Base-by-base conservation (phyloP, 2,329 filamentous ascomycete species). In the Penicillium sclerotigenum region DNA sequence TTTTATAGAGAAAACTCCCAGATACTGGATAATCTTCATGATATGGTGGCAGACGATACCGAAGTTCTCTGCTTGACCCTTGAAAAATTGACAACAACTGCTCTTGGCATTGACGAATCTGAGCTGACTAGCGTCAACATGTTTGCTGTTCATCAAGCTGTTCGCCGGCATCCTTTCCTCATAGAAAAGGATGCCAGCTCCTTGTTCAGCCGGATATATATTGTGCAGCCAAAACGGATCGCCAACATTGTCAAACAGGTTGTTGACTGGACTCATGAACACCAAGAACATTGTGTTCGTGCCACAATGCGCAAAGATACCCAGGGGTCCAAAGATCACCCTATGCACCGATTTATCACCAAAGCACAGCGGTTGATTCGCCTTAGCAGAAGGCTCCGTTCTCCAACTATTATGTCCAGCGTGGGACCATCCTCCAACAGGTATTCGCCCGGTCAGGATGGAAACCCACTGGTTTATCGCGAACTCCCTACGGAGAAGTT, bases 231-330 rank as follows among this genome's bases (percentile, higher is more conserved):
- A 5, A 81, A 79, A 56, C 69, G 75, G 24, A 76, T 83, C 37
- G 76, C 81, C 2, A 65, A 72, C 18, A 68, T 75, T 14, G 72
- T 85, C 9, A 73, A 81, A 37, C 73, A 74, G 20, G 83, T 86
- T 5, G 74, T 76, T 14, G 66, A 71, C 16, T 87, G 84, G 84
- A 74, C 84, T 22, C 79, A 83, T 47, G 77, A 86, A 51, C 73
- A 80, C 51, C 71, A 79, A 48, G 70, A 74, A 14, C 63, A 68
- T 34, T 65, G 73, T 10, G 58, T 73, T 28, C 60, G 57, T 5
- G 36, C 64, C 11, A 59, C 64, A n/a, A 66, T 67, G 56, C 64
- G 61, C 5, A 69, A 71, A 37, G 64, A 67, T 1, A 53, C 62
- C 0, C 45, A 55, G 5, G 62, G 62, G 2, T 41, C 70, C 22